phyloP scores from a whole-genome alignment of 305 asterid species.

The Solanum chacoense region DNA sequence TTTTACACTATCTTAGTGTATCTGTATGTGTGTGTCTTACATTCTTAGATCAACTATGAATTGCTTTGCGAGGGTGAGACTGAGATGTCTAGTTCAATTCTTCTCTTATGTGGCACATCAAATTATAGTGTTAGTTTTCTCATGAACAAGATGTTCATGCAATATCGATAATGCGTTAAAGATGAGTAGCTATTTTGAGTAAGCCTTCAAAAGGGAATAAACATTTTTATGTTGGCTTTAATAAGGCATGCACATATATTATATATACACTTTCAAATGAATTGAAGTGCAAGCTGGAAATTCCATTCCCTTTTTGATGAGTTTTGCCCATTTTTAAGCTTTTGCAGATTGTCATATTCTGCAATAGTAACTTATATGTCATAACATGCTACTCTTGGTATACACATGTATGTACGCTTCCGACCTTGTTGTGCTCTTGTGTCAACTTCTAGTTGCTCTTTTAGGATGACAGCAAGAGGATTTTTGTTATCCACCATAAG shows the following conservation, averaged over 20 bases:
- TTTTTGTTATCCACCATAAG: neutral
- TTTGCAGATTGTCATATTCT: neutral
- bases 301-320: neutral
- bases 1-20: neutral
- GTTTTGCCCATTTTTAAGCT: neutral
- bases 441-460: neutral
- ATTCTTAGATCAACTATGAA: neutral
- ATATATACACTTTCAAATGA: neutral
- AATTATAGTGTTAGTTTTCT: neutral
- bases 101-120: neutral
- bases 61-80: neutral
- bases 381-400: neutral
- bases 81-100: neutral
- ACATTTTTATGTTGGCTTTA: neutral
- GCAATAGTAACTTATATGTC: neutral
- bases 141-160: neutral
- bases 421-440: neutral
- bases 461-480: neutral
- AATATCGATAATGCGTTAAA: neutral
- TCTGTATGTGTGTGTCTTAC: neutral
- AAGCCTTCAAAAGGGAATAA: neutral
- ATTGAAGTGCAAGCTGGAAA: neutral
- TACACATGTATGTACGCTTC: neutral
- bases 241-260: neutral
- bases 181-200: neutral